phyloP scores from a whole-genome alignment of 768 basidiomycete genomes.

The Phanerochaete sordida region DNA sequence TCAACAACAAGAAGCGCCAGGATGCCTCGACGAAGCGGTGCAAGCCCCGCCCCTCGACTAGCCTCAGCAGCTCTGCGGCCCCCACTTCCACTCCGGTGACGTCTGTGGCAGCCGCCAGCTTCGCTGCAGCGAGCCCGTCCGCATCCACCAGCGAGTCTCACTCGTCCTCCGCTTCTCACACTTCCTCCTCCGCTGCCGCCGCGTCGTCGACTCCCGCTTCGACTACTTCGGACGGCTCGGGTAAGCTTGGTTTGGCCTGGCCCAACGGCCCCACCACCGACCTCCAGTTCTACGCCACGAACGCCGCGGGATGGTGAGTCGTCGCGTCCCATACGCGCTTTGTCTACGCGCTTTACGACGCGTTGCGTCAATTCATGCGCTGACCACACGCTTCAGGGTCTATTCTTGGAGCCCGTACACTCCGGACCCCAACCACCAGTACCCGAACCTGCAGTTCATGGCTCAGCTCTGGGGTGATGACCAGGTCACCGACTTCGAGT shows the following conservation, averaged over 20 bases:
- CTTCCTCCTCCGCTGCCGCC: conserved; percentile 2
- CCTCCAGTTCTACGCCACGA: conserved; percentile 49
- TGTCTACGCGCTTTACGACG: conserved; percentile 25
- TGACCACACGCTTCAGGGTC: conserved; percentile 27
- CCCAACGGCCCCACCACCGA: conserved; percentile 48
- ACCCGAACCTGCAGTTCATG: conserved; percentile 49
- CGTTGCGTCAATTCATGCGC: neutral
- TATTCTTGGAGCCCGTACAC: conserved; percentile 67
- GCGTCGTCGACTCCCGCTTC: conserved; percentile 4
- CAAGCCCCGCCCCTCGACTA: conserved; percentile 43
- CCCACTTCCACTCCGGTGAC: conserved; percentile 6
- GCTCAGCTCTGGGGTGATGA: conserved; percentile 72
- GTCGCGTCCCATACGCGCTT: conserved; percentile 10
- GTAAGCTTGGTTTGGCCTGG: conserved; percentile 69
- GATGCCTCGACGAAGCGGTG: conserved; percentile 52
- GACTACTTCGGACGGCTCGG: neutral
- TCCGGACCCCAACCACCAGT: conserved; percentile 34
- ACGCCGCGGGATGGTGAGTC: conserved; percentile 40
- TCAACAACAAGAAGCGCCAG: conserved; percentile 35
- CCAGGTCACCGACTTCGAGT: conserved; percentile 45
- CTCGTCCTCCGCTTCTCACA: conserved; percentile 12
- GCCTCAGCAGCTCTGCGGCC: conserved; percentile 16
- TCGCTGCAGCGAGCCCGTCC: conserved; percentile 15
- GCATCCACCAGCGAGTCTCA: conserved; percentile 15
- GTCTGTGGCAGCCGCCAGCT: conserved; percentile 16